phyloP scores from a whole-genome alignment of 2,329 filamentous ascomycete genomes.

The Cryphonectria radicalis region DNA sequence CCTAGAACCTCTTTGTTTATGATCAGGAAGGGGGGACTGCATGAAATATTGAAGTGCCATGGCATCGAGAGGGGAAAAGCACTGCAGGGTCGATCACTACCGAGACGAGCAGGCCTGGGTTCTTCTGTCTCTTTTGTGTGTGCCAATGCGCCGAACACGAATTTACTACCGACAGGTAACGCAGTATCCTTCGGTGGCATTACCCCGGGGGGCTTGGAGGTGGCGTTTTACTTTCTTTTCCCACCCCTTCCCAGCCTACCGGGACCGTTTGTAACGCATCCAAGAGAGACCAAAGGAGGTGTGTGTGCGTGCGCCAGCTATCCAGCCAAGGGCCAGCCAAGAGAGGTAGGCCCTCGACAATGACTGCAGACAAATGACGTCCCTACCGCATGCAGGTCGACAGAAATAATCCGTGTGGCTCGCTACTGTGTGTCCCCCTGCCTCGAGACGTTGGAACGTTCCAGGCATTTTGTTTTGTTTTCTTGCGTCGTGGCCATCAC shows the following conservation, averaged over 20 bases:
- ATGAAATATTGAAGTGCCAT: neutral
- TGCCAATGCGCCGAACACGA: conserved; percentile 8
- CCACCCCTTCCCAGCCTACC: neutral
- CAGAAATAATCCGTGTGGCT: conserved; percentile 11
- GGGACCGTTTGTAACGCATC: neutral
- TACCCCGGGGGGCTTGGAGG: neutral
- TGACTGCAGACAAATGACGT: neutral
- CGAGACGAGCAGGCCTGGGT: neutral
- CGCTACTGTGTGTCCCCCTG: neutral
- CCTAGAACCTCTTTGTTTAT: conserved; percentile 2
- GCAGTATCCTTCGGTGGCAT: neutral
- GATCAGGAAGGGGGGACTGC: neutral
- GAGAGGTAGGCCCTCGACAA: neutral
- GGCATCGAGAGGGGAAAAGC: neutral
- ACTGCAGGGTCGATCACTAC: neutral
- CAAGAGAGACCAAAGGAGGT: neutral
- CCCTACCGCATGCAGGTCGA: conserved; percentile 10
- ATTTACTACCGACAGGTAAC: neutral
- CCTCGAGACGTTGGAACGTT: neutral
- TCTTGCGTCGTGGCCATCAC: neutral
- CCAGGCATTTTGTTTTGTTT: neutral
- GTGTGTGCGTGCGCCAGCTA: neutral
- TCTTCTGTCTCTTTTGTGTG: neutral
- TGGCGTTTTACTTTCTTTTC: neutral
- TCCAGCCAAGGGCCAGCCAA: neutral